Conservation (phyloP, 176 grass and related monocot genomes). For the Pontederia crassipes region DNA sequence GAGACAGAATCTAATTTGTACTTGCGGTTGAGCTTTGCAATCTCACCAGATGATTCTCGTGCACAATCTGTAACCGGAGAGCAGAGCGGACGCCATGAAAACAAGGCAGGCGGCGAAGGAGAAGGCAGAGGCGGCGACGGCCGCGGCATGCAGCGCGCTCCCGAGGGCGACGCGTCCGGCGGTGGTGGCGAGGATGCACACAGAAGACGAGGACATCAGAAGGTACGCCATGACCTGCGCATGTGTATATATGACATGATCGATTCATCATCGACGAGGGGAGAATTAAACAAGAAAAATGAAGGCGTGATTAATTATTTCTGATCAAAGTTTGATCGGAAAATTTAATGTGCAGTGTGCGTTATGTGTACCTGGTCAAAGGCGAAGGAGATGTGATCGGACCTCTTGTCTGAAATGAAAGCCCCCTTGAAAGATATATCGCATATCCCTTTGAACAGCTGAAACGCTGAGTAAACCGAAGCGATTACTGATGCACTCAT, state of each 20-base stretch:
- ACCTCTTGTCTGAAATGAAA: background rate
- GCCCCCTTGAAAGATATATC: slow-evolving; percentile 8
- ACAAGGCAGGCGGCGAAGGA: background rate
- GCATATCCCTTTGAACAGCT: slow-evolving; percentile 9
- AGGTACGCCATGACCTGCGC: slow-evolving; percentile 9
- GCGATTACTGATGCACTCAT: background rate
- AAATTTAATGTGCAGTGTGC: background rate
- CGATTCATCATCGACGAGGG: no score
- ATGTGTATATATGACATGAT: background rate
- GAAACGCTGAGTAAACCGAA: background rate
- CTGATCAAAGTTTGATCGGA: background rate
- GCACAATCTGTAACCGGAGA: slow-evolving; percentile 10
- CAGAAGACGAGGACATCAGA: slow-evolving; percentile 10
- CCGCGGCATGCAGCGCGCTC: background rate
- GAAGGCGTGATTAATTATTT: background rate
- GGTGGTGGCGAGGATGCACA: background rate
- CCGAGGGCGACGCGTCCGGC: no score
- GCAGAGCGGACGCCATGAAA: background rate
- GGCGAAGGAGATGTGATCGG: slow-evolving; percentile 8
- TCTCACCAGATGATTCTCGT: slow-evolving; percentile 12
- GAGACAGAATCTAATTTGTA: no score
- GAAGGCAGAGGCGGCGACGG: background rate
- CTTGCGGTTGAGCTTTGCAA: background rate
- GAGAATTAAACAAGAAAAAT: background rate
- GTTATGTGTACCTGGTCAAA: background rate